These are phyloP conservation scores for Exophiala sideris DNA, from an alignment of 2,329 filamentous ascomycete genomes.

Conservation along the genomic window DNA sequence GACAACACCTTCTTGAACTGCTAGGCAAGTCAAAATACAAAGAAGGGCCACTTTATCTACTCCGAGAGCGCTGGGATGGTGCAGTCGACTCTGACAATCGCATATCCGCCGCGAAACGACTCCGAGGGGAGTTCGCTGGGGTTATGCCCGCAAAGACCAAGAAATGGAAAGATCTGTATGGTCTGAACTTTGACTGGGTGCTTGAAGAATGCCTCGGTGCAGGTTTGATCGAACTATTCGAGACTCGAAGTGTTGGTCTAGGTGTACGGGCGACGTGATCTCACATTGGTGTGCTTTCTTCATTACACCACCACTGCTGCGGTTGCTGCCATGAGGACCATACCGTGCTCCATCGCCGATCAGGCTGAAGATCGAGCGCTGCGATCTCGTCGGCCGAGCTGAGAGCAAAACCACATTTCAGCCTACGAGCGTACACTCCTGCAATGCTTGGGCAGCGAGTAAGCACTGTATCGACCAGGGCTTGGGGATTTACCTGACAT, in stretches of 20 bases:
- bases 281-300: too few relatives aligned
- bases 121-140: slow-evolving; percentile 55
- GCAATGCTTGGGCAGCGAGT: too few relatives aligned
- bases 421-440: too few relatives aligned
- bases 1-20: slow-evolving; percentile 53
- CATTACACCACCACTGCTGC: background rate
- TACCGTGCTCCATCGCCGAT: background rate
- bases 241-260: slow-evolving; percentile 60
- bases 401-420: too few relatives aligned
- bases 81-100: slow-evolving; percentile 48
- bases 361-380: too few relatives aligned
- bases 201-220: slow-evolving; percentile 60
- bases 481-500: too few relatives aligned
- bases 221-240: slow-evolving; percentile 60
- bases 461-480: too few relatives aligned
- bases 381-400: too few relatives aligned
- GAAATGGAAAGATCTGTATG: slow-evolving; percentile 61
- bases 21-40: slow-evolving; percentile 49
- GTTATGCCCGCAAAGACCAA: slow-evolving; percentile 58
- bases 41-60: slow-evolving; percentile 52
- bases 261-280: slow-evolving; percentile 42
- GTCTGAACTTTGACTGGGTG: slow-evolving; percentile 59
- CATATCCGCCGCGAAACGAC: slow-evolving; percentile 50
- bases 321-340: background rate
- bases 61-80: slow-evolving; percentile 64